phyloP scores from a whole-genome alignment of 2,329 filamentous ascomycete genomes.

The Fusarium liriodendri region DNA sequence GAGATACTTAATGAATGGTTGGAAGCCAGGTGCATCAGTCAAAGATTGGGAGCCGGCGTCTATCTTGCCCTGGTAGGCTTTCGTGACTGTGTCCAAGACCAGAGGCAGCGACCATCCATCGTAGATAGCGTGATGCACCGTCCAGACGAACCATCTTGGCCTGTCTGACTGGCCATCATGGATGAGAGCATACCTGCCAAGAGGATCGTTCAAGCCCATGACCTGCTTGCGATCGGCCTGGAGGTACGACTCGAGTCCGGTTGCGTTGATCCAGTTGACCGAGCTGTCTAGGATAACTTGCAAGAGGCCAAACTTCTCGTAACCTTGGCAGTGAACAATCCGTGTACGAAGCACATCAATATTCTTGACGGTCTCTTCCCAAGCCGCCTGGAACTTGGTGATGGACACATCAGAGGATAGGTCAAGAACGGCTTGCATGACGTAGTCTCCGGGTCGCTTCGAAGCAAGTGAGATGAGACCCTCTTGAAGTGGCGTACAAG shows the following conservation, averaged over 20 bases:
- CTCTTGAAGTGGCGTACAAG: slow-evolving; percentile 55
- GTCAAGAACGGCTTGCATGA: slow-evolving; percentile 43
- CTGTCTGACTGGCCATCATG: not conserved
- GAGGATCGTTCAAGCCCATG: slow-evolving; percentile 18
- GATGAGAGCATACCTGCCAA: slow-evolving; percentile 7
- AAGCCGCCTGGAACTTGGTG: slow-evolving; percentile 10
- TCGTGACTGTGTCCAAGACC: not conserved
- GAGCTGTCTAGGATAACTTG: slow-evolving; percentile 17
- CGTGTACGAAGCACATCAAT: slow-evolving; percentile 24
- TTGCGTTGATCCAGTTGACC: slow-evolving; percentile 4
- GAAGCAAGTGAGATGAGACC: slow-evolving; percentile 52
- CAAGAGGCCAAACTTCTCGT: slow-evolving; percentile 5
- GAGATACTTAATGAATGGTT: slow-evolving; percentile 16
- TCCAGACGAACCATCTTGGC: slow-evolving; percentile 36
- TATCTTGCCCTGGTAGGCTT: not conserved
- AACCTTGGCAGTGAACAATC: slow-evolving; percentile 10
- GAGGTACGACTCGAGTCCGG: not conserved
- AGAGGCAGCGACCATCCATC: slow-evolving; percentile 42
- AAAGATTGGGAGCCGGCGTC: not conserved
- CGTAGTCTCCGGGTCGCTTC: slow-evolving; percentile 51
- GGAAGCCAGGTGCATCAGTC: not conserved
- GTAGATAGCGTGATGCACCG: slow-evolving; percentile 44
- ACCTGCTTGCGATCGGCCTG: not conserved
- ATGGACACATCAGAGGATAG: slow-evolving; percentile 28
- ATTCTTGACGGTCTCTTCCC: slow-evolving; percentile 12